phyloP scores from a whole-genome alignment of 441 rosid species.

The Pelargonium australe region DNA sequence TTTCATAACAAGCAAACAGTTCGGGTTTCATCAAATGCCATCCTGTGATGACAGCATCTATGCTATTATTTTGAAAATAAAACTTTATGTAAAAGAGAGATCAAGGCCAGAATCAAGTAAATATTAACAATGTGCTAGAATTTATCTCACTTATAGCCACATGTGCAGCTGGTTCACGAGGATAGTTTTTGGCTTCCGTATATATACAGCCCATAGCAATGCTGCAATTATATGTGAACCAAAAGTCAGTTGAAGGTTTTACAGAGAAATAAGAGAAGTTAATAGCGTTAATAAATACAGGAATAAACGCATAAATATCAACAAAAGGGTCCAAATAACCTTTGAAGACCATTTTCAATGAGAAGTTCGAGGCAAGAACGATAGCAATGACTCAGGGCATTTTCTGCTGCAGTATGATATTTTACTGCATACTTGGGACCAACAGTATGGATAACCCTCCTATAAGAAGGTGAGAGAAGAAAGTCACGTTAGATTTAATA shows the following conservation, averaged over 20 bases:
- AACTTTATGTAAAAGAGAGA: not conserved
- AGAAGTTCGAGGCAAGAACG: conserved; percentile 94
- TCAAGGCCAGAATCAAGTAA: conserved; percentile 1
- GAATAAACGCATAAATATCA: conserved; percentile 10
- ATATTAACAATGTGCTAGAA: conserved; percentile 19
- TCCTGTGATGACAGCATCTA: too few relatives aligned
- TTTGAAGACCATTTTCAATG: conserved; percentile 77
- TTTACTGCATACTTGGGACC: conserved; percentile 98
- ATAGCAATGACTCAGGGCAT: conserved; percentile 97
- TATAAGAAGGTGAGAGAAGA: conserved; percentile 23
- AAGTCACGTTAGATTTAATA: conserved; percentile 13
- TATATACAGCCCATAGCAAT: conserved; percentile 97
- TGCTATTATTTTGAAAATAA: not conserved
- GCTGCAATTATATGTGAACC: conserved; percentile 42
- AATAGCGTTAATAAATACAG: conserved; percentile 6
- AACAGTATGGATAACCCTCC: conserved; percentile 97
- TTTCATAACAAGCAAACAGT: not conserved
- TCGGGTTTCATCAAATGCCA: too few relatives aligned
- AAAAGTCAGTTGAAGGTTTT: conserved; percentile 28
- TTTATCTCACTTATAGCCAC: conserved; percentile 84
- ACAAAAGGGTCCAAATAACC: conserved; percentile 39
- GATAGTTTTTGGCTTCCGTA: conserved; percentile 89
- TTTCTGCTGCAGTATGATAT: conserved; percentile 98
- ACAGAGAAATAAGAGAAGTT: conserved; percentile 6
- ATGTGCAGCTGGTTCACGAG: conserved; percentile 99